phyloP scores from a whole-genome alignment of 257 asterid genomes.

The Datura wrightii region DNA sequence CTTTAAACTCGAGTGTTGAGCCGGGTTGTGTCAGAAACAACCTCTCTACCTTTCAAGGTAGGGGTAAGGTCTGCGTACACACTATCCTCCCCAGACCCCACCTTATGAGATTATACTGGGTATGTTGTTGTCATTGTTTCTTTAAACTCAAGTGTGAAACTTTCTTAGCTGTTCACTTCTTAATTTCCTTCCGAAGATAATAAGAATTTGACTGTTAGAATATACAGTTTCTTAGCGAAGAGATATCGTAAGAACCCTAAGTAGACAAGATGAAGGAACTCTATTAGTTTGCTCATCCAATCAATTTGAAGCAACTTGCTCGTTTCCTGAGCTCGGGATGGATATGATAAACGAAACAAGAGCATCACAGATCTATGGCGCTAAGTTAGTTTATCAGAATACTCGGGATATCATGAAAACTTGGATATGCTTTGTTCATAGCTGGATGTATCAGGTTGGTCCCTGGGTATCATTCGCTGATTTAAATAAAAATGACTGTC shows the following conservation, averaged over 20 bases:
- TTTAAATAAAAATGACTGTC: neutral
- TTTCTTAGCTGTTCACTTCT: conserved; percentile 18
- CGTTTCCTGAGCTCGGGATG: conserved; percentile 7
- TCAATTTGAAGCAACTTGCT: neutral
- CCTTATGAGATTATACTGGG: too few species aligned
- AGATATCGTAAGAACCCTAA: conserved; percentile 16
- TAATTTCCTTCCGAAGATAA: neutral
- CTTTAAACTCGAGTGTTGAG: neutral
- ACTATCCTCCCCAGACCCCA: too few species aligned
- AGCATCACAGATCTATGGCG: neutral
- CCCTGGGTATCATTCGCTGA: neutral
- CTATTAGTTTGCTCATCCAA: conserved; percentile 10
- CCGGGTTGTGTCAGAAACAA: too few species aligned
- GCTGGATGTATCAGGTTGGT: neutral
- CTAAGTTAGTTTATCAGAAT: neutral
- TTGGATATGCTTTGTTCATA: conserved; percentile 23
- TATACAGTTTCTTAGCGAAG: neutral
- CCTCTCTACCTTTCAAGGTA: too few species aligned
- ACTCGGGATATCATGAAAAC: neutral
- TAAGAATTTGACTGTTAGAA: neutral
- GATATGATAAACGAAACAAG: neutral
- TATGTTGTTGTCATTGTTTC: too few species aligned
- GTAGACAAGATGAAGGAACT: neutral
- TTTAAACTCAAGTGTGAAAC: neutral
- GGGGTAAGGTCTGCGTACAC: too few species aligned